These are phyloP conservation scores for Euphorbia corollata DNA, from an alignment of 441 rosid species.

Conservation along the genomic window DNA sequence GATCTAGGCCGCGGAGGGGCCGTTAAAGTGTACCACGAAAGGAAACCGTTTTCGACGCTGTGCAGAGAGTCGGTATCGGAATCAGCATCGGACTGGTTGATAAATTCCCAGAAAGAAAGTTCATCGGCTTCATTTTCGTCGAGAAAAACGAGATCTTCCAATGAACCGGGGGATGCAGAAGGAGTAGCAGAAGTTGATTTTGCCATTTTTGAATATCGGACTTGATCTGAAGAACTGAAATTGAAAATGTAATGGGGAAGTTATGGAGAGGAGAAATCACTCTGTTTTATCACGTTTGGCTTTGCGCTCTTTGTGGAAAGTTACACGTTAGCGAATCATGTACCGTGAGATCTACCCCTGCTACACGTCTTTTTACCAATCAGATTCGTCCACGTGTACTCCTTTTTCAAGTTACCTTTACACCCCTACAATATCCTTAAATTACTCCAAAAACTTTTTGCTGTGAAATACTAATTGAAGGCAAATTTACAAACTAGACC, in stretches of 20 bases:
- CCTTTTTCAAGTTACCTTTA: no score
- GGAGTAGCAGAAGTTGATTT: background rate
- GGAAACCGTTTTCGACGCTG: slow-evolving; percentile 20
- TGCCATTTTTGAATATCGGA: background rate
- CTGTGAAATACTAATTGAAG: no score
- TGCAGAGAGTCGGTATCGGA: slow-evolving; percentile 27
- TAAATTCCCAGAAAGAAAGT: slow-evolving; percentile 38
- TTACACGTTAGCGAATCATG: slow-evolving; percentile 6
- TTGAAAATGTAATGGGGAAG: background rate
- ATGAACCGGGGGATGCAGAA: background rate
- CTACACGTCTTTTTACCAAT: slow-evolving; percentile 20
- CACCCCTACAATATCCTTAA: no score
- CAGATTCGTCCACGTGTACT: background rate
- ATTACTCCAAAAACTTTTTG: no score
- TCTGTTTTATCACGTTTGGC: background rate
- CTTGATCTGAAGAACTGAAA: background rate
- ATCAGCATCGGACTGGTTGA: slow-evolving; percentile 38
- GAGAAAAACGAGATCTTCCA: slow-evolving; percentile 9
- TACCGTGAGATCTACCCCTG: background rate
- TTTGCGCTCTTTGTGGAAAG: background rate
- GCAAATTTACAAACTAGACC: no score
- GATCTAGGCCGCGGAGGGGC: background rate
- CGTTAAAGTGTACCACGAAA: slow-evolving; percentile 17
- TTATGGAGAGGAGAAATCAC: background rate
- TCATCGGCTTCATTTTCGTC: slow-evolving; percentile 15